These are phyloP conservation scores for Colletotrichum falcatum DNA, from an alignment of 2,329 filamentous ascomycete species.

Conservation along the genomic window DNA sequence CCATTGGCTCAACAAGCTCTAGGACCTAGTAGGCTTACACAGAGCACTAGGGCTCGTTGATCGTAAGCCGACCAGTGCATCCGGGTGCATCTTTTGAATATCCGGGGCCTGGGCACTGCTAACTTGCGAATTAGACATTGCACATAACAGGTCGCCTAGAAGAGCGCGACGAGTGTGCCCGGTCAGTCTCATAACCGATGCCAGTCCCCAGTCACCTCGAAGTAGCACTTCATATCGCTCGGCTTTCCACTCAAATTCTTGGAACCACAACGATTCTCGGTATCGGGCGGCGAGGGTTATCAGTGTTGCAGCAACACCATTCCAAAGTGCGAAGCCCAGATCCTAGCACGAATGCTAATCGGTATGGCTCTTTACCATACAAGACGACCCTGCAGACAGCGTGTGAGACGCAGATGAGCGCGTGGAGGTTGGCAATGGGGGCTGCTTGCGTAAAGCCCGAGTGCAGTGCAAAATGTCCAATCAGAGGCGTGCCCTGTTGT, in stretches of 20 bases:
- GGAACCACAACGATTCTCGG: not conserved
- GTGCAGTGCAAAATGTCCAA: not conserved
- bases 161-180: not conserved
- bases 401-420: not conserved
- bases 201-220: not conserved
- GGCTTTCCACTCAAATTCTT: not conserved
- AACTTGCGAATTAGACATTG: not conserved
- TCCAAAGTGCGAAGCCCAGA: not conserved
- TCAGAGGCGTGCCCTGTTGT: not conserved
- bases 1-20: not conserved
- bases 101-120: not conserved
- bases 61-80: not conserved
- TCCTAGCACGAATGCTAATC: too few relatives aligned
- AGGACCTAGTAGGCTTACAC: not conserved
- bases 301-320: not conserved
- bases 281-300: not conserved
- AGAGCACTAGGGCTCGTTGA: not conserved
- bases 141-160: not conserved
- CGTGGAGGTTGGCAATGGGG: not conserved
- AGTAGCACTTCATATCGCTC: not conserved
- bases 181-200: too few relatives aligned
- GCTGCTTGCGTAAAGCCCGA: not conserved
- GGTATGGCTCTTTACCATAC: not conserved
- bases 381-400: not conserved
- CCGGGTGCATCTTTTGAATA: not conserved